phyloP scores from a whole-genome alignment of 768 basidiomycete species.

The Lactarius akahatsu region DNA sequence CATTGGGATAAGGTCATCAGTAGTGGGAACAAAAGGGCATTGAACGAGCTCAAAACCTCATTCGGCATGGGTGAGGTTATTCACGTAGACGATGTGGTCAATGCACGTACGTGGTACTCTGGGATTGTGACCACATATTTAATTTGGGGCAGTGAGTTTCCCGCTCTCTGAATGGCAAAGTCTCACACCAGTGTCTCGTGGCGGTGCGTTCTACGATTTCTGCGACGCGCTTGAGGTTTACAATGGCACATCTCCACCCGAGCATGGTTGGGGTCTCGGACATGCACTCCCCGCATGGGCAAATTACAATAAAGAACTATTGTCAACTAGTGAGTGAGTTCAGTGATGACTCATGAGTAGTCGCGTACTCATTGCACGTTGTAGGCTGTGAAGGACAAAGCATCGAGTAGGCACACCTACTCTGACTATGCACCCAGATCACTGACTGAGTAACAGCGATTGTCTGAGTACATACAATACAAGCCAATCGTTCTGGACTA shows the following conservation, averaged over 20 bases:
- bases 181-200: background rate
- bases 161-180: background rate
- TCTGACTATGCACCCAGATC: background rate
- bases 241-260: background rate
- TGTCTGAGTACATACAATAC: slow-evolving; percentile 46
- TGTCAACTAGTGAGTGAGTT: background rate
- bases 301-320: background rate
- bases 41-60: background rate
- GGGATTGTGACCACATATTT: slow-evolving; percentile 40
- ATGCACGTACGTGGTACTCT: slow-evolving; percentile 43
- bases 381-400: slow-evolving; percentile 9
- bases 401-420: background rate
- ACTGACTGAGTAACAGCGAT: slow-evolving; percentile 27
- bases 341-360: background rate
- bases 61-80: slow-evolving; percentile 36
- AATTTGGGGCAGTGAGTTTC: slow-evolving; percentile 50
- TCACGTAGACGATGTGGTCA: slow-evolving; percentile 67
- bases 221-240: background rate
- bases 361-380: background rate
- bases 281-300: background rate
- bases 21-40: background rate
- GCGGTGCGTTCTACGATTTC: background rate
- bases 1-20: background rate
- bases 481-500: slow-evolving; percentile 43
- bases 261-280: background rate